Percentiles rank a stretch among this genome's conserved stretches.
phyloP scores from a whole-genome alignment of 148 eudicot species.

The Gaultheria prostrata region DNA sequence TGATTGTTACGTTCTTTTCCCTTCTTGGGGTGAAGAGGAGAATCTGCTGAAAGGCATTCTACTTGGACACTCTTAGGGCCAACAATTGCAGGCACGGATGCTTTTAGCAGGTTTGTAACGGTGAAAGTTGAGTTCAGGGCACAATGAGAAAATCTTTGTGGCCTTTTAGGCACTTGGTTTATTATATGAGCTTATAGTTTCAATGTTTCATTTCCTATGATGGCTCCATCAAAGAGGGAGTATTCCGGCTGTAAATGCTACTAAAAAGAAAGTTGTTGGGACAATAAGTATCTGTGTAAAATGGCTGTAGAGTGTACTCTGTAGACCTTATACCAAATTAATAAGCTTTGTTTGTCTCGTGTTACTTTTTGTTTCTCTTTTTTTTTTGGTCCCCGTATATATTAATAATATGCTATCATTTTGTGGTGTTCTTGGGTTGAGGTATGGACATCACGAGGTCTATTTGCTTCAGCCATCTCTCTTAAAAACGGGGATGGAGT shows the following conservation, averaged over 20 bases:
- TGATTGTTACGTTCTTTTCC: neutral
- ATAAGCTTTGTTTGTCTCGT: neutral
- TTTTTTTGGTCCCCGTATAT: neutral
- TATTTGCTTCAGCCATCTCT: neutral
- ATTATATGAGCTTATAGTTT: neutral
- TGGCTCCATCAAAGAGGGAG: neutral
- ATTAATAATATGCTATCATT: neutral
- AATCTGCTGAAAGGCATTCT: neutral
- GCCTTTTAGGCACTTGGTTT: neutral
- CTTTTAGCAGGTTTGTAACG: neutral
- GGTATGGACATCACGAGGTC: neutral
- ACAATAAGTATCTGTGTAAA: neutral
- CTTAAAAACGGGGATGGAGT: neutral
- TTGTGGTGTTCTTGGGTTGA: neutral
- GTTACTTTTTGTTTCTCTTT: neutral
- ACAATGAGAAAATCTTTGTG: conserved; percentile 4
- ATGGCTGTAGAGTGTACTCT: neutral
- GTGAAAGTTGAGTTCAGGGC: neutral
- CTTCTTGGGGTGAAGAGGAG: neutral
- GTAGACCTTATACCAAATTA: neutral
- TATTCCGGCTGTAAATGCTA: neutral
- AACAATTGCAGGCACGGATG: neutral
- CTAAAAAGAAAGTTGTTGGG: neutral
- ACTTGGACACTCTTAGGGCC: neutral
- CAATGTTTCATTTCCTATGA: neutral